Evolutionary conservation across 345 rosid species (phyloP), one percentile per base, ranked within the genome.

Genomic region (Anacardium occidentale): DNA sequence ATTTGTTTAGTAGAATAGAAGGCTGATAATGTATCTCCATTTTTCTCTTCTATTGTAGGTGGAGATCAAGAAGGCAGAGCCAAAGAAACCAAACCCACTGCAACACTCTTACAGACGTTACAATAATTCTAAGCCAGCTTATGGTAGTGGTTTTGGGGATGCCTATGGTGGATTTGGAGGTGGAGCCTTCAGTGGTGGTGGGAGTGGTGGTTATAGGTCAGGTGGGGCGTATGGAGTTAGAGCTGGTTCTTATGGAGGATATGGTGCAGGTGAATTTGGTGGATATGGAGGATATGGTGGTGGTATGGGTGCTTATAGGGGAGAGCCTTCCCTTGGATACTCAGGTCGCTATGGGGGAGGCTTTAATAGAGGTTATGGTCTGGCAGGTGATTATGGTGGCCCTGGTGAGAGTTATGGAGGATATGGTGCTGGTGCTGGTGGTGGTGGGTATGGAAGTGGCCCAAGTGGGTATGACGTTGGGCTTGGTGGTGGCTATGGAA

Each of bases 31-130:
- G 32, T 9, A n/a, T 22, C 29, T 42, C 32, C 68, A 14, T 72
- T 69, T 17, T 62, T 58, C 60, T 68, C 10, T 72, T 70, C 70
- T 69, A 44, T 59, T 83, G 62, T 73, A 94, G 99, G 98, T 95
- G 74, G 99, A 95, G 85, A 88, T 95, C 74, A 95, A 95, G 89
- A 95, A 89, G 83, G 99, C 99, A 29, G 99, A 95, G 72, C 99
- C 99, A 20, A 95, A 89, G 83, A 95, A 86, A 75, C 87, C 96
- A 11, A 94, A 92, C 77, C 83, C 90, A 0, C 91, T 89, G 5
- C 84, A 83, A 4, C 80, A 87, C n/a, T 82, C 90, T 1, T 81
- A 91, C 25, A 87, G 81, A 75, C 82, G 96, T 48, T 85, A 81
- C 40, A 75, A 75, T 75, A 90, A 87, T 67, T 85, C 91, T 14